These are phyloP conservation scores for Phytophthora constricta DNA, from an alignment of 352 stramenopile species.

Conservation along the genomic window DNA sequence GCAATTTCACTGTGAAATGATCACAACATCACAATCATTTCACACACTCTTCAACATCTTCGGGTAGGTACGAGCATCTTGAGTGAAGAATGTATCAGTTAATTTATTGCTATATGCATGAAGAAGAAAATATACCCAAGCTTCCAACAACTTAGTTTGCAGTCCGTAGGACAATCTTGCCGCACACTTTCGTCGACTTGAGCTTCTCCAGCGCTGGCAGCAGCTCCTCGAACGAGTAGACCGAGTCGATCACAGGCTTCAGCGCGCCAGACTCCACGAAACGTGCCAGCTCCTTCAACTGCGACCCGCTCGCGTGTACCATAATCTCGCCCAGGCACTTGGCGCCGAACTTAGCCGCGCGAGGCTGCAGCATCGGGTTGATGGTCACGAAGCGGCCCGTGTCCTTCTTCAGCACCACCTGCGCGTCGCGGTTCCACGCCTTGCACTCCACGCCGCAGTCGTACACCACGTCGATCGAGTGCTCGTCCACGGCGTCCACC, in stretches of 20 bases:
- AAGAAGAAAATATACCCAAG: conserved; percentile 26
- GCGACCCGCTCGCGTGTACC: conserved; percentile 27
- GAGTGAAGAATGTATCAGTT: background rate
- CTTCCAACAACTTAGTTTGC: conserved; percentile 5
- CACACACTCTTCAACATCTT: no score
- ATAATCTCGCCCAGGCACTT: conserved; percentile 40
- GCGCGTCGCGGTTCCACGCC: conserved; percentile 39
- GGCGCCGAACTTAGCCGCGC: conserved; percentile 47
- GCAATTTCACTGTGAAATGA: no score
- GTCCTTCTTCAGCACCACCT: conserved; percentile 38
- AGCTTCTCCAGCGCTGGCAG: conserved; percentile 47
- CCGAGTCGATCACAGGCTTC: conserved; percentile 43
- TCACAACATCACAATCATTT: no score
- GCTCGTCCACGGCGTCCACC: conserved; percentile 35
- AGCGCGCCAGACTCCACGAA: conserved; percentile 39
- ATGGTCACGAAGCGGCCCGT: conserved; percentile 35
- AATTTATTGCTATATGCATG: conserved; percentile 37
- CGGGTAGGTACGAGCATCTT: no score
- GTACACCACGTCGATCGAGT: conserved; percentile 50
- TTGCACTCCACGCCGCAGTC: conserved; percentile 40
- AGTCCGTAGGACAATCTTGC: conserved; percentile 64
- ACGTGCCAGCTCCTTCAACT: conserved; percentile 45
- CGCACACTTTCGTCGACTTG: conserved; percentile 44
- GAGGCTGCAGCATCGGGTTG: conserved; percentile 41
- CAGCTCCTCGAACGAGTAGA: conserved; percentile 52